phyloP scores from a whole-genome alignment of 2,329 filamentous ascomycete species.

The Madurella fahalii region DNA sequence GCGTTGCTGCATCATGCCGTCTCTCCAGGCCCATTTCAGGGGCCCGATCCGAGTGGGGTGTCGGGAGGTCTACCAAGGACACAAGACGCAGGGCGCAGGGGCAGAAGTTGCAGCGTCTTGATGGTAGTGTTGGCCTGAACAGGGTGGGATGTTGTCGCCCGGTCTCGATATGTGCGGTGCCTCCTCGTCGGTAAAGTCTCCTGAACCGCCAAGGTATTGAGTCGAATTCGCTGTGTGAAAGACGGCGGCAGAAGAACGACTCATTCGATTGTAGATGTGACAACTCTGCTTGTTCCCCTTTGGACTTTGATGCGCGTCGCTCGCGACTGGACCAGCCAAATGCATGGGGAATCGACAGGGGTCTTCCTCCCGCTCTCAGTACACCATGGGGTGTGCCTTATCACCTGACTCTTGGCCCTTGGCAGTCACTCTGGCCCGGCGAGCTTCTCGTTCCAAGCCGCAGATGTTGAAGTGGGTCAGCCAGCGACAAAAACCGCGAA shows the following conservation, averaged over 20 bases:
- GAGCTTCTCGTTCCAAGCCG: not conserved
- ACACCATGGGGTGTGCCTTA: constrained; percentile 9
- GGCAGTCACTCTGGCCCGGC: not conserved
- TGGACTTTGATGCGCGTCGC: constrained; percentile 11
- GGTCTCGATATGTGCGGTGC: not conserved
- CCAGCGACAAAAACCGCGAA: constrained; percentile 31
- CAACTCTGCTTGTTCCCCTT: not conserved
- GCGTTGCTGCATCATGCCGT: constrained; percentile 65
- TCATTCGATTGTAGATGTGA: not conserved
- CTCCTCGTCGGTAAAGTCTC: not conserved
- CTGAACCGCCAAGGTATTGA: not conserved
- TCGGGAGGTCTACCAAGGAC: not conserved
- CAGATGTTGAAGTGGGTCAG: constrained; percentile 7
- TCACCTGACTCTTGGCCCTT: constrained; percentile 15
- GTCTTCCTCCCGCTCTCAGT: constrained; percentile 3
- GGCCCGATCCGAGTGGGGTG: not conserved
- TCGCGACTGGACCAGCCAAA: constrained; percentile 12
- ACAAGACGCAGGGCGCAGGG: not conserved
- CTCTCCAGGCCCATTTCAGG: constrained; percentile 46
- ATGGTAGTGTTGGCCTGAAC: not conserved
- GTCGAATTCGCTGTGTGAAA: too few species aligned
- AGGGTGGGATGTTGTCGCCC: not conserved
- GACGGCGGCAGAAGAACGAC: too few species aligned
- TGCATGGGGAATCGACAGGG: constrained; percentile 24
- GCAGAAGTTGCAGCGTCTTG: not conserved